Conservation (phyloP, 768 basidiomycete genomes). For the Tubosaeta brunneosetosa region DNA sequence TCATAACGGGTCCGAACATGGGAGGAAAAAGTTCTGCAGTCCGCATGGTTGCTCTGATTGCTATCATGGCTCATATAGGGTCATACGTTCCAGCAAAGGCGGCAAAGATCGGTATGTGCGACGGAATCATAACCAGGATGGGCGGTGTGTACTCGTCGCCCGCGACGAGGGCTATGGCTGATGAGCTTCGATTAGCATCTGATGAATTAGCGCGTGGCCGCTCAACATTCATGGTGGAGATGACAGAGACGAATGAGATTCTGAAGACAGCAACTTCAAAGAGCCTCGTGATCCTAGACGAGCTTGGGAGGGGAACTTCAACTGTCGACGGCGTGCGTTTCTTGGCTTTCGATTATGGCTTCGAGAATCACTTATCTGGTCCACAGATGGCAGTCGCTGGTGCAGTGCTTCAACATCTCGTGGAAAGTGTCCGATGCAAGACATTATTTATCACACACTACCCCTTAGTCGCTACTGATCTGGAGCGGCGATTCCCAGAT, state of each 20-base stretch:
- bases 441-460: constrained; percentile 96
- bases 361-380: constrained; percentile 3
- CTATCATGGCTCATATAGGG: constrained; percentile 82
- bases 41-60: constrained; percentile 71
- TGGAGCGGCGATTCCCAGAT: constrained; percentile 54
- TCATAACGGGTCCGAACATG: constrained; percentile 87
- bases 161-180: neutral
- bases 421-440: constrained; percentile 54
- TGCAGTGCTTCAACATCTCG: constrained; percentile 72
- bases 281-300: constrained; percentile 87
- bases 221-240: constrained; percentile 97
- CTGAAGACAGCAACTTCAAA: constrained; percentile 65
- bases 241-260: constrained; percentile 91
- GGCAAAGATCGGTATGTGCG: constrained; percentile 73
- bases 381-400: constrained; percentile 80
- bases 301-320: constrained; percentile 85
- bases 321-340: constrained; percentile 78
- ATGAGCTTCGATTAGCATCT: constrained; percentile 47
- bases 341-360: neutral
- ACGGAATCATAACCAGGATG: constrained; percentile 86
- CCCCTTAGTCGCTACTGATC: constrained; percentile 69
- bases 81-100: constrained; percentile 82
- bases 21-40: constrained; percentile 85
- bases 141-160: constrained; percentile 51
- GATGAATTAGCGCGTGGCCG: constrained; percentile 85